Evolutionary conservation across 1,284 basidiomycete species (phyloP).

Genomic region (Trichosporon sp.): DNA sequence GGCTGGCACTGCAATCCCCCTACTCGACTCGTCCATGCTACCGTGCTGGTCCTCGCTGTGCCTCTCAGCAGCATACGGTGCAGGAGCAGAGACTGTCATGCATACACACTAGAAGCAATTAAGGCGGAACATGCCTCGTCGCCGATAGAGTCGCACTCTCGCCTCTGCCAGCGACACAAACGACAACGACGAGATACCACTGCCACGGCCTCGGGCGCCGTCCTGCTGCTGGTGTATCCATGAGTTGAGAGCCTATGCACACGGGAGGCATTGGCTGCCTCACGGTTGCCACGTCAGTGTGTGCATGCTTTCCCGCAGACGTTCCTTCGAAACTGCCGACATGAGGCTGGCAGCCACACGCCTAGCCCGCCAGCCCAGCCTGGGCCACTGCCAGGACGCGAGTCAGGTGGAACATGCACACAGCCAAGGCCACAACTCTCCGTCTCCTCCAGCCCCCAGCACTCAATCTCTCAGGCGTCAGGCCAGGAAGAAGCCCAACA

Average conservation of each 20-base stretch:
- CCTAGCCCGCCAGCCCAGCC: neutral
- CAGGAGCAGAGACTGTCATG: neutral
- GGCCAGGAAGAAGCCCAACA: neutral
- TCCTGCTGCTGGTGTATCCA: no score
- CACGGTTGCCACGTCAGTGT: neutral
- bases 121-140: neutral
- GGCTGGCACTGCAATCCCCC: neutral
- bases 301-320: neutral
- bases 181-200: neutral
- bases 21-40: neutral
- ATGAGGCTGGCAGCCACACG: neutral
- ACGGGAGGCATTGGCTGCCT: neutral
- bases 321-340: neutral
- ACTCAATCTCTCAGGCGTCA: neutral
- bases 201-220: neutral
- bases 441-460: neutral
- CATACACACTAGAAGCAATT: conserved; percentile 2
- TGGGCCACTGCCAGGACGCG: neutral
- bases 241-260: neutral
- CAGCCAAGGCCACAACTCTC: neutral
- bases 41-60: neutral
- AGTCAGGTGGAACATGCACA: conserved; percentile 8
- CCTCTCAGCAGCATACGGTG: neutral
- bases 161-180: neutral
- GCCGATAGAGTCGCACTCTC: neutral